Evolutionary conservation across 805 yeast species (phyloP).

Genomic region (Yarrowia phangngaensis): DNA sequence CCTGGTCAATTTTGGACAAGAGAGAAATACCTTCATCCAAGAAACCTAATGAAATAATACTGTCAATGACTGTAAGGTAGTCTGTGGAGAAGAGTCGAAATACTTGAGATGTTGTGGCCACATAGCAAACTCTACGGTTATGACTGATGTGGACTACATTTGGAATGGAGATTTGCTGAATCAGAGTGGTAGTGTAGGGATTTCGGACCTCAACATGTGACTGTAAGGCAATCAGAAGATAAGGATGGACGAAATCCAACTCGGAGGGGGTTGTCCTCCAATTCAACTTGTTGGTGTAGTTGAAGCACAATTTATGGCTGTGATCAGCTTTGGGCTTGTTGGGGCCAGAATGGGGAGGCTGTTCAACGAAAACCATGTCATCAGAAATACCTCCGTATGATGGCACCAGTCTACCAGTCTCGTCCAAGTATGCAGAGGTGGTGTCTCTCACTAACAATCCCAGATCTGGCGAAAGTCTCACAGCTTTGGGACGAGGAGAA

Average conservation of each 20-base stretch:
- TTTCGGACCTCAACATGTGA: slow-evolving; percentile 43
- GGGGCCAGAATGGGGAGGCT: slow-evolving; percentile 4
- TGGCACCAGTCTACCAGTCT: slow-evolving; percentile 7
- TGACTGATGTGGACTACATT: slow-evolving; percentile 31
- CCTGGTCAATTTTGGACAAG: slow-evolving; percentile 38
- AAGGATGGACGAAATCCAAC: slow-evolving; percentile 39
- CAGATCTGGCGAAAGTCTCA: neutral
- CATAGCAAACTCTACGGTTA: slow-evolving; percentile 36
- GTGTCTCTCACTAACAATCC: slow-evolving; percentile 20
- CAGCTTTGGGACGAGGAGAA: slow-evolving; percentile 21
- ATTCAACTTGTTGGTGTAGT: slow-evolving; percentile 24
- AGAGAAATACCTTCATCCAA: slow-evolving; percentile 48
- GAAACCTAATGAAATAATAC: slow-evolving; percentile 36
- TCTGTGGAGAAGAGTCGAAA: slow-evolving; percentile 36
- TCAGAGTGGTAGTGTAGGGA: slow-evolving; percentile 39
- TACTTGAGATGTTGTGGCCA: slow-evolving; percentile 37
- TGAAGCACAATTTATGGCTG: slow-evolving; percentile 12
- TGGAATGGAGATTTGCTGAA: slow-evolving; percentile 40
- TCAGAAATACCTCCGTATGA: slow-evolving; percentile 20
- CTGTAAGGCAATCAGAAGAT: slow-evolving; percentile 38
- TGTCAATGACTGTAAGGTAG: slow-evolving; percentile 40
- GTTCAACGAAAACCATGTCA: slow-evolving; percentile 14
- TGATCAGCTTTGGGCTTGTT: slow-evolving; percentile 5
- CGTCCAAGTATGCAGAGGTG: slow-evolving; percentile 17
- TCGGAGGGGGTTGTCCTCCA: slow-evolving; percentile 10